Evolutionary conservation across 2,329 filamentous ascomycete species (phyloP).

Genomic region (Fusarium denticulatum): DNA sequence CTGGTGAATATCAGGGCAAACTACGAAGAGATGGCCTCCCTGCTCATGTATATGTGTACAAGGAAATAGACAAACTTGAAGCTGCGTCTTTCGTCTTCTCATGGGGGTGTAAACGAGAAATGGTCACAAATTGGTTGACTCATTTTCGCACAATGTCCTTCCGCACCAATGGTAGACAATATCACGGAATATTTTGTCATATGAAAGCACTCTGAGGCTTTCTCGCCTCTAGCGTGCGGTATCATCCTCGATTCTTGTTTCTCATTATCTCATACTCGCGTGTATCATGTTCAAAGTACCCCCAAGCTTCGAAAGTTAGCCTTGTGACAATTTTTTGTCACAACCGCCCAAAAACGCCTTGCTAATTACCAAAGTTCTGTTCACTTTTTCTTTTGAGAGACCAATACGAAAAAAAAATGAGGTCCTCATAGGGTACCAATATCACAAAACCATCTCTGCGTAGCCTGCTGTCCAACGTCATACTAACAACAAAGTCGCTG

Average conservation of each 20-base stretch:
- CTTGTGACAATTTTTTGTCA: constrained; percentile 10
- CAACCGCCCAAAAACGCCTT: constrained; percentile 36
- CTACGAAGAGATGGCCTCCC: constrained; percentile 34
- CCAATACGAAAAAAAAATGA: background rate
- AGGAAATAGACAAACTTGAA: constrained; percentile 47
- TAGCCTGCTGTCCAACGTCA: constrained; percentile 9
- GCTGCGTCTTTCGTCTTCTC: background rate
- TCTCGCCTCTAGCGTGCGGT: background rate
- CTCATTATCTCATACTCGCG: constrained; percentile 1
- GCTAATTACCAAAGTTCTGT: constrained; percentile 27
- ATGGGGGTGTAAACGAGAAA: background rate
- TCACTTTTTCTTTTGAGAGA: constrained; percentile 1
- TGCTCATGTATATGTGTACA: constrained; percentile 47
- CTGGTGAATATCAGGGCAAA: constrained; percentile 22
- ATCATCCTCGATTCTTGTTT: background rate
- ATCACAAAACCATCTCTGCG: background rate
- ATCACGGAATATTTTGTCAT: background rate
- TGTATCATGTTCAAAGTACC: constrained; percentile 3
- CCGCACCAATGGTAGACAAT: background rate
- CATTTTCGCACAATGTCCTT: background rate
- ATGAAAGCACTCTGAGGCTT: background rate
- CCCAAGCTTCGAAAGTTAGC: constrained; percentile 1
- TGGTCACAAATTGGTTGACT: background rate
- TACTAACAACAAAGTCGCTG: background rate
- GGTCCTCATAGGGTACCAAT: background rate